Evolutionary conservation across 257 asterid species (phyloP).

Genomic region (Cruciata laevipes): DNA sequence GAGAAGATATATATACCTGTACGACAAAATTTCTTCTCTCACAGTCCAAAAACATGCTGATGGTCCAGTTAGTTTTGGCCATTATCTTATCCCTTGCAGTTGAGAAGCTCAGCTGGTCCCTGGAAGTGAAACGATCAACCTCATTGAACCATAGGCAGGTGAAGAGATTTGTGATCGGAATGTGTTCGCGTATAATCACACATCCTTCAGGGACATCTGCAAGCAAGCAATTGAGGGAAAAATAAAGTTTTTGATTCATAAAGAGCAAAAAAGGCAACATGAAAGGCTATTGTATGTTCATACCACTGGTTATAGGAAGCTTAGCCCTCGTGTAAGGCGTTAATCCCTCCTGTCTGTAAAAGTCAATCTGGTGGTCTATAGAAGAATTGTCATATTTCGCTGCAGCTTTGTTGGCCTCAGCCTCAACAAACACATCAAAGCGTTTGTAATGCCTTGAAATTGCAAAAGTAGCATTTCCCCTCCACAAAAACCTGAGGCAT

Average conservation of each 20-base stretch:
- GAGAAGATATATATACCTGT: conserved; percentile 45
- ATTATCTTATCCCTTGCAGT: conserved; percentile 80
- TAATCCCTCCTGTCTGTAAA: conserved; percentile 79
- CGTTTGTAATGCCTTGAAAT: conserved; percentile 87
- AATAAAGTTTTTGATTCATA: conserved; percentile 12
- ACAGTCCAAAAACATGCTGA: conserved; percentile 87
- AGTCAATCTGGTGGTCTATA: conserved; percentile 72
- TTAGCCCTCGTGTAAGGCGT: conserved; percentile 71
- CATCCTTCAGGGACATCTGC: conserved; percentile 99
- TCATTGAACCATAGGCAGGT: conserved; percentile 96
- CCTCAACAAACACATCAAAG: conserved; percentile 91
- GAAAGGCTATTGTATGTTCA: conserved; percentile 11
- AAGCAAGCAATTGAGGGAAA: conserved; percentile 15
- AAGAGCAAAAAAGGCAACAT: conserved; percentile 12
- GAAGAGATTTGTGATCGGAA: conserved; percentile 82
- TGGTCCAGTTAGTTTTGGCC: conserved; percentile 60
- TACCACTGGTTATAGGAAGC: conserved; percentile 97
- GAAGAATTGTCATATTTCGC: conserved; percentile 73
- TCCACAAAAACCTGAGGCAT: conserved; percentile 79
- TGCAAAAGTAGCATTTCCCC: conserved; percentile 82
- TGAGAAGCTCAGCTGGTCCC: conserved; percentile 96
- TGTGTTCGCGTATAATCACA: conserved; percentile 81
- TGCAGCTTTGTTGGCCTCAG: conserved; percentile 92
- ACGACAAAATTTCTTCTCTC: conserved; percentile 87
- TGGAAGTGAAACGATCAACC: conserved; percentile 90